These are phyloP conservation scores for Linnemannia schmuckeri DNA, from an alignment of 192 early-diverging fungal species.

Conservation along the genomic window DNA sequence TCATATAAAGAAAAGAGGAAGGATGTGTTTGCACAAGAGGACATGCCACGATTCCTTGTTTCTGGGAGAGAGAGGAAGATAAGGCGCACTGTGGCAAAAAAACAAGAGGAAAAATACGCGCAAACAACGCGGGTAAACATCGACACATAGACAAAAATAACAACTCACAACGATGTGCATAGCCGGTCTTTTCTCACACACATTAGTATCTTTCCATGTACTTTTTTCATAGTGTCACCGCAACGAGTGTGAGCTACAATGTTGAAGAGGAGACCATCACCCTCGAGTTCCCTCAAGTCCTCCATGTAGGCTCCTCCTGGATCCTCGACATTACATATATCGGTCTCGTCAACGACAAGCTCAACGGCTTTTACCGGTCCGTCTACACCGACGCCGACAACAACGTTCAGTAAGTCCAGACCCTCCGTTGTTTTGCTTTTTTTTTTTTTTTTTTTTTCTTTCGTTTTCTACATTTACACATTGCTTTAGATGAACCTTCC, in stretches of 20 bases:
- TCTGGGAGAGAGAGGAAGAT: background rate
- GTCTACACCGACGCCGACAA: conserved; percentile 76
- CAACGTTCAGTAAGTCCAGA: conserved; percentile 58
- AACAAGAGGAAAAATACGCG: background rate
- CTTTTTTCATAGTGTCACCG: conserved; percentile 29
- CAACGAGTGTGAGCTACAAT: conserved; percentile 56
- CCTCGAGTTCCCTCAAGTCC: conserved; percentile 64
- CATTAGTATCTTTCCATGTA: background rate
- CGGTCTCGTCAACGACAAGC: conserved; percentile 77
- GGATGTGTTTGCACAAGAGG: background rate
- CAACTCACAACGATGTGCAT: background rate
- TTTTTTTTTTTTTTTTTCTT: background rate
- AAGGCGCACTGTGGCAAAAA: background rate
- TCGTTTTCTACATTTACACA: background rate
- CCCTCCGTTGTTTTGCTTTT: background rate
- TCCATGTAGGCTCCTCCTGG: conserved; percentile 62
- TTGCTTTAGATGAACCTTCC: background rate
- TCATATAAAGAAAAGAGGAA: background rate
- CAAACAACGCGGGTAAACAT: background rate
- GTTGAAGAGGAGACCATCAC: conserved; percentile 55
- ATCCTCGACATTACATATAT: conserved; percentile 66
- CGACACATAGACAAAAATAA: background rate
- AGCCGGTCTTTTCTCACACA: background rate
- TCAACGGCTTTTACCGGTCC: conserved; percentile 90
- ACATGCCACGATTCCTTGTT: background rate